Base-by-base conservation (phyloP, 2,329 filamentous ascomycete genomes). In the Diaporthe aspalathi region DNA sequence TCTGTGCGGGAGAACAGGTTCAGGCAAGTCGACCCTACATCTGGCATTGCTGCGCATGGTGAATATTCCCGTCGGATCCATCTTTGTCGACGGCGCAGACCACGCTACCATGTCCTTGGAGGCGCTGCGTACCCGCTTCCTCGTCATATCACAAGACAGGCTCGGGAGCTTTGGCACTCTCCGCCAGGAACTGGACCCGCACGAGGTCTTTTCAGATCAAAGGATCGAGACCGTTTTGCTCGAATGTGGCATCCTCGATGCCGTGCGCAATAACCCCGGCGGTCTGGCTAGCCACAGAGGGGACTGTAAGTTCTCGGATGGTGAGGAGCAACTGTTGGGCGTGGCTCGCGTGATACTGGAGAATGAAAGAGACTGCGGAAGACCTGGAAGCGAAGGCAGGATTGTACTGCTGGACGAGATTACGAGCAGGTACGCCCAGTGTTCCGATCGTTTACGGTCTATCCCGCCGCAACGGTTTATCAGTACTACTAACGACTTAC, bases 71-170 rank as follows among this genome's bases (percentile, higher is more conserved):
- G 82, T 83, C 76, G 90, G 90, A 5, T 81, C 81, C 3, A 91
- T 92, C 53, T 74, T 86, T 4, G 85, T 92, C 66, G 90, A 92
- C 75, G 84, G 83, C 27, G 83, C 92, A 20, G 88, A 92, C 73
- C 87, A 91, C 43, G 83, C 88, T 0, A 84, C 85, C 32, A 88
- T 92, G 14, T 84, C 86, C 73, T 89, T 85, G 16, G 87, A 91
- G 76, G 83, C 85, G 0, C 84, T 92, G 1, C 88, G 90, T 22
- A 86, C 85, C 14, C 82, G 90, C n/a, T 83, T 92, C 27, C 91
- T 89, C 0, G 92, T 92, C 78, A 85, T 92, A 7, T 89, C 90
- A 0, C 90, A 92, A 77, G 90, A 92, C 65, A 82, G 84, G 38
- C 78, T 84, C 68, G 38, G 45, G 56, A 60, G 56, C n/a, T 62